Evolutionary conservation across 208 protist species (phyloP).

Genomic region (Wallacemonas collosoma): DNA sequence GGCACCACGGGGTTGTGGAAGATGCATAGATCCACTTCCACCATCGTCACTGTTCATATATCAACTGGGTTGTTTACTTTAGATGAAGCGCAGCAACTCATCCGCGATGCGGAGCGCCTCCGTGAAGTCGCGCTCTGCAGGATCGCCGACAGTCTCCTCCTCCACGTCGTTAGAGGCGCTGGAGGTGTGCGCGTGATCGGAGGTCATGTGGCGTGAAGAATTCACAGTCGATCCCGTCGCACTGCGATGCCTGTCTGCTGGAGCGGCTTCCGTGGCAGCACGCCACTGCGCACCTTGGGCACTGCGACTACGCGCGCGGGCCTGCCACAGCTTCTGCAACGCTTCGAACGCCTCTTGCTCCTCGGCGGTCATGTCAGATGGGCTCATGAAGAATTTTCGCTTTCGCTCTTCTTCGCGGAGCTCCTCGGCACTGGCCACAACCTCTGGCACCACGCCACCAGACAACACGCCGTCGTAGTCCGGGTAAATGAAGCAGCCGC

Average conservation of each 20-base stretch:
- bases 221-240: too few species aligned
- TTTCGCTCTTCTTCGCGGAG: constrained; percentile 44
- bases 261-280: constrained; percentile 19
- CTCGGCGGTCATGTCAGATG: constrained; percentile 57
- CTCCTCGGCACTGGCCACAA: constrained; percentile 72
- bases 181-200: constrained; percentile 2
- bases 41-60: too few species aligned
- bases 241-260: too few species aligned
- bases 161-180: constrained; percentile 5
- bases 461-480: constrained; percentile 89
- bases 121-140: constrained; percentile 23
- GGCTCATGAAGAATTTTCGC: constrained; percentile 56
- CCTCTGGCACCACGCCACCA: constrained; percentile 72
- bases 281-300: constrained; percentile 58
- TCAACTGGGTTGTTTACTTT: background rate
- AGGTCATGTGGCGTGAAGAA: background rate
- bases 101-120: constrained; percentile 79
- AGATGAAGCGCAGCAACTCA: constrained; percentile 63
- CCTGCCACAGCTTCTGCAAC: constrained; percentile 79
- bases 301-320: constrained; percentile 58
- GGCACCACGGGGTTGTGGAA: background rate
- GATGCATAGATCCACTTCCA: background rate
- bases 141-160: constrained; percentile 13
- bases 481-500: constrained; percentile 70
- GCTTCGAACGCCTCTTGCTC: constrained; percentile 84